Evolutionary conservation across 106 monocot genomes (phyloP).

Genomic region (Platanthera guangdongensis): DNA sequence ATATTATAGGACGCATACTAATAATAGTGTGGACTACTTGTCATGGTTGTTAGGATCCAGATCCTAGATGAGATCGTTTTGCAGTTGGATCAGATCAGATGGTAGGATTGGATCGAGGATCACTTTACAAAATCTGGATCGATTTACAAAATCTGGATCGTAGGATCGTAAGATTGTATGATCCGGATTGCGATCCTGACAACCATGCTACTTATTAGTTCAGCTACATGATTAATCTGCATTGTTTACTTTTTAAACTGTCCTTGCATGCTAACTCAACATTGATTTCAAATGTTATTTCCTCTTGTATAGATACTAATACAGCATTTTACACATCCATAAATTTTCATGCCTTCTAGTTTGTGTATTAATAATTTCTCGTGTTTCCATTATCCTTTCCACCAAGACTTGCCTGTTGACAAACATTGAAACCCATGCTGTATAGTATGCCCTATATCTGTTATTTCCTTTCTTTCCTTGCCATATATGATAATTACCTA

Average conservation of each 20-base stretch:
- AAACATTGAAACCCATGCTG: conserved; percentile 1
- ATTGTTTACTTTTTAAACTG: neutral
- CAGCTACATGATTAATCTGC: neutral
- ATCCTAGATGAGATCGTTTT: too few relatives aligned
- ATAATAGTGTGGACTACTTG: too few relatives aligned
- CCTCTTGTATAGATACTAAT: neutral
- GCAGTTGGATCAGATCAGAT: too few relatives aligned
- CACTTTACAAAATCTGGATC: too few relatives aligned
- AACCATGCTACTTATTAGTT: too few relatives aligned
- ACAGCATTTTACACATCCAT: neutral
- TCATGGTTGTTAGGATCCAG: too few relatives aligned
- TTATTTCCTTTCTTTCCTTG: neutral
- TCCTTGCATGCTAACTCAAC: neutral
- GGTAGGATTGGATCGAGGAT: too few relatives aligned
- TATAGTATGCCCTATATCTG: neutral
- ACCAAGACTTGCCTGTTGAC: neutral
- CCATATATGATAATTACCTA: neutral
- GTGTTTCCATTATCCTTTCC: neutral
- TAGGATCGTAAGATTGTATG: too few relatives aligned
- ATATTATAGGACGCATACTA: too few relatives aligned
- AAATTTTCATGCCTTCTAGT: neutral
- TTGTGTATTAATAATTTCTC: too few relatives aligned
- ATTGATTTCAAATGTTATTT: neutral
- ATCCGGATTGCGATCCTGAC: too few relatives aligned
- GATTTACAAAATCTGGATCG: too few relatives aligned